Base-by-base conservation (phyloP, 2,329 filamentous ascomycete species). In the Ilyonectria mors-panacis region DNA sequence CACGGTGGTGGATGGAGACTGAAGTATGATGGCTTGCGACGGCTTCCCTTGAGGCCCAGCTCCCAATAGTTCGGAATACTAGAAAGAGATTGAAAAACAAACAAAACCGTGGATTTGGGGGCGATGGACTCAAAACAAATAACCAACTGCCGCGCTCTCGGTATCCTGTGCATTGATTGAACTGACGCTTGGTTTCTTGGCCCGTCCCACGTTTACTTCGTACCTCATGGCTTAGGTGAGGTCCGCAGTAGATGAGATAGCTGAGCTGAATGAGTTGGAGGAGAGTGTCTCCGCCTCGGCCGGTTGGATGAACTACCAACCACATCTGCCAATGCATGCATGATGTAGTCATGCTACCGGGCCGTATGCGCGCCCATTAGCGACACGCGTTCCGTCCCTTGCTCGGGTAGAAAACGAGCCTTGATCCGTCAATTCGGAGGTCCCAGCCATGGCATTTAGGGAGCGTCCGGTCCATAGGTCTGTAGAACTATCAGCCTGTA, bases 51-150 rank as follows among this genome's bases (percentile, higher is more conserved):
- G 33, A 44, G 30, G 4, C 33, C 28, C 28, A 26, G 17, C 37
- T 45, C 35, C 23, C 17, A 37, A 12, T 21, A 51, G 26, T 2
- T 28, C 19, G 53, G 23, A 15, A 45, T 30, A 17, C 2, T 39
- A 15, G 17, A 48, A 51, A 23, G 47, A 57, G 30, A 53, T 58
- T 61, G 47, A 45, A 60, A 30, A 44, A 23, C 19, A 45, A 56
- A 19, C 51, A 65, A 7, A 35, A 13, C 26, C 59, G 21, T 45
- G 35, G 35, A 15, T 44, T 45, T 28, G 21, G 17, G 26, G 35
- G 39, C 23, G n/a, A 9, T 23, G 13, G 33, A 19, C 48, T 47
- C 35, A 53, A 61, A 60, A 65, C 53, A 65, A 63, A 53, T n/a
- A 42, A 12, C n/a, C 17, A 5, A 13, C 30, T 35, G 30, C 30